Percentiles rank a stretch among this genome's conserved stretches.
Evolutionary conservation across 2,329 filamentous ascomycete species (phyloP).

Genomic region (Fusarium irregulare): DNA sequence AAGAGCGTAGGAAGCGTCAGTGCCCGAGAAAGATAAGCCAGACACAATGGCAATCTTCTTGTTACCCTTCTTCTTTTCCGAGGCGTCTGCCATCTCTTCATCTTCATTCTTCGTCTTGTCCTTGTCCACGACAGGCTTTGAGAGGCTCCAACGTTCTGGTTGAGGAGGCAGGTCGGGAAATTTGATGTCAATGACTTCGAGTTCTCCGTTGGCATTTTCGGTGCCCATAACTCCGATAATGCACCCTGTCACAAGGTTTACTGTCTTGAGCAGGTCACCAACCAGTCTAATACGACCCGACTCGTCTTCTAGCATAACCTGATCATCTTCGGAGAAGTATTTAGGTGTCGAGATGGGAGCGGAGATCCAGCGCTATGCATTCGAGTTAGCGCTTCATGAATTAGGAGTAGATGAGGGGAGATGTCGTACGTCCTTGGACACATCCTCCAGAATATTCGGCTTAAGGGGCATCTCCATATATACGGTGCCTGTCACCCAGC

Average conservation of each 20-base stretch:
- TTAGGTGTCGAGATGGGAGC: constrained; percentile 81
- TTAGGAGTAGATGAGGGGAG: background rate
- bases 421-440: constrained; percentile 82
- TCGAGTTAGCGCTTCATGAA: constrained; percentile 4
- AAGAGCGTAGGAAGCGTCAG: constrained; percentile 76
- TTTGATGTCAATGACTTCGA: constrained; percentile 91
- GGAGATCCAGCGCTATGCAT: constrained; percentile 82
- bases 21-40: constrained; percentile 84
- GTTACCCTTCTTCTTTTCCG: constrained; percentile 52
- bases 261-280: constrained; percentile 73
- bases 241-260: constrained; percentile 88
- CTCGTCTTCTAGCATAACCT: constrained; percentile 94
- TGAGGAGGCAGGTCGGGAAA: constrained; percentile 88
- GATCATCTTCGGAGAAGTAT: constrained; percentile 75
- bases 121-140: constrained; percentile 57
- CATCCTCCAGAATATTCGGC: constrained; percentile 94
- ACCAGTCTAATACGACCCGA: constrained; percentile 86
- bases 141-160: constrained; percentile 80
- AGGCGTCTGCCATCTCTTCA: constrained; percentile 67
- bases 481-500: constrained; percentile 93
- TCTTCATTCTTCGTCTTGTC: constrained; percentile 58
- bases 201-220: constrained; percentile 90
- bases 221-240: constrained; percentile 95
- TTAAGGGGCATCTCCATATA: constrained; percentile 98
- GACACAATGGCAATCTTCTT: constrained; percentile 87